phyloP scores from a whole-genome alignment of 2,329 filamentous ascomycete species.

The Trichoderma sp. region DNA sequence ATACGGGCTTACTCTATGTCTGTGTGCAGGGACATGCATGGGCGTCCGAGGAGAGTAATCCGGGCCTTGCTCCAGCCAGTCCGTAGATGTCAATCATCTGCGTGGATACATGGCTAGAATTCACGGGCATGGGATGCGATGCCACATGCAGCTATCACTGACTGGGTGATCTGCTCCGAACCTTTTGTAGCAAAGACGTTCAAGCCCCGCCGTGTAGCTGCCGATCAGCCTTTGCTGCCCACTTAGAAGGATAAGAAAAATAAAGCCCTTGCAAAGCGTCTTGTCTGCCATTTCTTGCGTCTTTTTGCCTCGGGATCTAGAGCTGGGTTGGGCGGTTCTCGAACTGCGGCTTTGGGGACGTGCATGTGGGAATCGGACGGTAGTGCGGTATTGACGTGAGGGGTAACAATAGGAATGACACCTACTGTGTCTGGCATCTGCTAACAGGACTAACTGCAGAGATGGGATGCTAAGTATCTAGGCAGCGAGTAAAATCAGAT shows the following conservation, averaged over 20 bases:
- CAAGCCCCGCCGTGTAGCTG: slow-evolving; percentile 3
- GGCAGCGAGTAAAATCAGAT: background rate
- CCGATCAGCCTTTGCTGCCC: background rate
- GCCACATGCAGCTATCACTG: background rate
- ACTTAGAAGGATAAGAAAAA: background rate
- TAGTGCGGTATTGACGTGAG: slow-evolving; percentile 12
- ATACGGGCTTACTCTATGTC: background rate
- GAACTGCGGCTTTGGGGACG: background rate
- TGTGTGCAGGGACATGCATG: background rate
- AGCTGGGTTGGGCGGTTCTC: slow-evolving; percentile 5
- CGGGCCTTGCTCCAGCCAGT: background rate
- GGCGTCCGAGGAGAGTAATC: background rate
- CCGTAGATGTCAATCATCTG: background rate
- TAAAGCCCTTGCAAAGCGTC: background rate
- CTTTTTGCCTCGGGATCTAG: slow-evolving; percentile 23
- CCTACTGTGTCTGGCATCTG: slow-evolving; percentile 22
- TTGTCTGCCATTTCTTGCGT: background rate
- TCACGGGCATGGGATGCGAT: background rate
- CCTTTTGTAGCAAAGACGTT: slow-evolving; percentile 8
- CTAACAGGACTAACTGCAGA: background rate
- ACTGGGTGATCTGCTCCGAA: background rate
- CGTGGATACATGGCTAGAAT: background rate
- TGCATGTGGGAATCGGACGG: slow-evolving; percentile 6
- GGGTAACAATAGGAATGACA: slow-evolving; percentile 25
- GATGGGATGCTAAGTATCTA: background rate